Evolutionary conservation across 306 rosid genomes (phyloP).

Genomic region (Cucurbita ficifolia): DNA sequence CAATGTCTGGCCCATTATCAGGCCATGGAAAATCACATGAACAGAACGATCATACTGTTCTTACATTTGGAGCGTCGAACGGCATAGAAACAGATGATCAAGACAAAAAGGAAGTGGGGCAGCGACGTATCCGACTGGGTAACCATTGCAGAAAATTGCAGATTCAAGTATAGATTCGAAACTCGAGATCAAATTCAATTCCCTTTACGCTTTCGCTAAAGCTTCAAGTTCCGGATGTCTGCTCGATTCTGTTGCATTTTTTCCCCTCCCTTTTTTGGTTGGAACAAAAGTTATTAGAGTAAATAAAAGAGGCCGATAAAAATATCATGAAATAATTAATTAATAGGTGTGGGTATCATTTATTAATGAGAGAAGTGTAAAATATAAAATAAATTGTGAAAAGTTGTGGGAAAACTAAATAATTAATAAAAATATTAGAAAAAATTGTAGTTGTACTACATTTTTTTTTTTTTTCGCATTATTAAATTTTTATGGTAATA

Average conservation of each 20-base stretch:
- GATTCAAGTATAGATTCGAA: background rate
- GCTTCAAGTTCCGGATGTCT: background rate
- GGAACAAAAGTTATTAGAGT: no score
- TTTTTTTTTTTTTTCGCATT: no score
- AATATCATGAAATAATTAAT: no score
- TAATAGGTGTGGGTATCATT: no score
- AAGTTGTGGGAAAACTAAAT: no score
- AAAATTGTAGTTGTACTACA: no score
- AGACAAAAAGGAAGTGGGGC: background rate
- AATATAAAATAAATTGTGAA: no score
- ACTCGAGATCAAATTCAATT: background rate
- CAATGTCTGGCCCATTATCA: background rate
- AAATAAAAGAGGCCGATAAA: no score
- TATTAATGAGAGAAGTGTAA: no score
- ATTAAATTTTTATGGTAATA: no score
- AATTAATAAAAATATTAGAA: no score
- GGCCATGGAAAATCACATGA: background rate
- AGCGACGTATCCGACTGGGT: background rate
- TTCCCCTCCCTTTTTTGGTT: no score
- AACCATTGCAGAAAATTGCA: background rate
- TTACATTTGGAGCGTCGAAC: background rate
- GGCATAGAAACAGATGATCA: background rate
- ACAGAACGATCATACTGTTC: background rate
- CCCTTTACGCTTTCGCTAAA: background rate
- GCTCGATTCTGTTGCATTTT: background rate